Evolutionary conservation across 1,284 basidiomycete species (phyloP), one percentile per base, ranked within the genome.

Genomic region (Pseudozyma flocculosa): DNA sequence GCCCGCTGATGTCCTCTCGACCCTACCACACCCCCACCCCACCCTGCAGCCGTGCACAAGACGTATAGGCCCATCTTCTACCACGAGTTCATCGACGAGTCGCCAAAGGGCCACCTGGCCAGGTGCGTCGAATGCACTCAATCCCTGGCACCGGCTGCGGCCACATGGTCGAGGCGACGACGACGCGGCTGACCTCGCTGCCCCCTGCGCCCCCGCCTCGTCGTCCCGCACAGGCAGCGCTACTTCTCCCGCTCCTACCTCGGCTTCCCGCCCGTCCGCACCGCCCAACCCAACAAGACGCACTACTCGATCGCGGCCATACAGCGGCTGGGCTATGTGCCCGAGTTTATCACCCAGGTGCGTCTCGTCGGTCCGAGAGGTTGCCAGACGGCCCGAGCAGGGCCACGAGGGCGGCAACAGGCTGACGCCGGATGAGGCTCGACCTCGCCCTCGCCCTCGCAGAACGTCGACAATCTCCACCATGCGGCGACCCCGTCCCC

Each of bases 181-280:
- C n/a, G n/a, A n/a, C n/a, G n/a, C n/a, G n/a, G n/a, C n/a, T n/a
- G n/a, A n/a, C n/a, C n/a, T n/a, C n/a, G n/a, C n/a, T n/a, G n/a
- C n/a, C n/a, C n/a, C n/a, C n/a, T n/a, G n/a, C n/a, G n/a, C n/a
- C n/a, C n/a, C n/a, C n/a, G n/a, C n/a, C n/a, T n/a, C n/a, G n/a
- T n/a, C n/a, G n/a, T n/a, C 26, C 26, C 5, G 26, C 26, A 37
- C 48, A 44, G 70, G 45, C 70, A 72, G 18, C 57, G 77, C 7
- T 78, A 78, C 60, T 78, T 72, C 63, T 66, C 73, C 4, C 67
- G 76, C 8, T 75, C 72, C 17, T 78, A 71, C 43, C 62, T 78
- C 3, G 77, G 77, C 14, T 76, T 71, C 42, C 73, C 73, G 7
- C 59, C 70, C 1, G 61, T 76, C 9, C 67, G 68, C 8, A 42